Conservation (phyloP, 2,329 filamentous ascomycete species). For the Botryosphaeria agaves region DNA sequence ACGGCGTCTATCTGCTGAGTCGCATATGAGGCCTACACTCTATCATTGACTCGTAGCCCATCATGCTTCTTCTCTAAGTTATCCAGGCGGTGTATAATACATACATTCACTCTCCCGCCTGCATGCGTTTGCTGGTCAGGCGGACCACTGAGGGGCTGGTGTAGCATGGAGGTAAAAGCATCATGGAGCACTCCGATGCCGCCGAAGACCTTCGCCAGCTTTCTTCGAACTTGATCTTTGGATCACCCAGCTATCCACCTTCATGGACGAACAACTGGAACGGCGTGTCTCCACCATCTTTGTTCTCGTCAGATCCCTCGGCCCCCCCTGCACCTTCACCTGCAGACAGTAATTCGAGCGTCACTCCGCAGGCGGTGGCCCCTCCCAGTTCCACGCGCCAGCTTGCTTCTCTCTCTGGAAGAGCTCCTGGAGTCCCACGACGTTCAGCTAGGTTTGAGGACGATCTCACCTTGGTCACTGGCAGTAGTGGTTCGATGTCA, state of each 20-base stretch:
- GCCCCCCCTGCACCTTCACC: background rate
- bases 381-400: background rate
- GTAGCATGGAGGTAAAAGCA: too few species aligned
- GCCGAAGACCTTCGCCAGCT: slow-evolving; percentile 3
- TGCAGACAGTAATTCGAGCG: background rate
- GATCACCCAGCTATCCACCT: too few species aligned
- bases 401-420: slow-evolving; percentile 8
- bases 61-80: too few species aligned
- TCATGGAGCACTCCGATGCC: too few species aligned
- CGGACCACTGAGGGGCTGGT: too few species aligned
- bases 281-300: background rate
- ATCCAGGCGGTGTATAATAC: too few species aligned
- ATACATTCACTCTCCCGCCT: too few species aligned
- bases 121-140: too few species aligned
- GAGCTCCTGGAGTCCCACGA: slow-evolving; percentile 10
- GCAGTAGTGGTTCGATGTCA: slow-evolving; percentile 14
- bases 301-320: background rate
- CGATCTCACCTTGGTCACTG: slow-evolving; percentile 2
- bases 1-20: too few species aligned
- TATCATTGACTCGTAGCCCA: too few species aligned
- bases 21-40: too few species aligned
- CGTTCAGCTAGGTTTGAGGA: slow-evolving; percentile 13
- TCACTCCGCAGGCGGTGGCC: background rate
- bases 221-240: slow-evolving; percentile 3
- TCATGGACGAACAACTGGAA: background rate